Base-by-base conservation (phyloP, 768 basidiomycete species). In the Macrolepiota dolichaula region DNA sequence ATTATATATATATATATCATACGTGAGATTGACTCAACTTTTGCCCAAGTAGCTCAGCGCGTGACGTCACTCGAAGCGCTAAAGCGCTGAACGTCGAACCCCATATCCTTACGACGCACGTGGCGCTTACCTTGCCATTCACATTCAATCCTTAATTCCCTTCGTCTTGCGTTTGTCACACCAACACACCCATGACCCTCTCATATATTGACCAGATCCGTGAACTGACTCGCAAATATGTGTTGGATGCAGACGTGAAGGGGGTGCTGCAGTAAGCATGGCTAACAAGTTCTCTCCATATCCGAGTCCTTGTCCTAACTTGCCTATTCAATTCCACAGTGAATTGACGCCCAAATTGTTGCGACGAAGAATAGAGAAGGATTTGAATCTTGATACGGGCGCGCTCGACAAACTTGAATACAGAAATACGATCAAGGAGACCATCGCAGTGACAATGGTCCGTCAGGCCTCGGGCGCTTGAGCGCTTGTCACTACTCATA, bases 291-390 rank as follows among this genome's bases (percentile, higher is more conserved):
- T 12, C 47, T 24, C 47, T 24, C 25, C 9, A 24, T 27, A 1
- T 22, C 47, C 22, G 47, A 49, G 22, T 17, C 1, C 7, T 24
- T 17, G 10, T 1, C 9, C 25, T 49, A 24, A 49, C 19, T 2
- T 15, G 24, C 22, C 22, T 12, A 12, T 6, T 9, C 47, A 49
- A 12, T 12, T 9, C 22, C 47, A 50, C 63, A 85, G 83, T 38
- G 56, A 67, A 6, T 65, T 81, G 24, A 87, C 86, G 1, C 76
- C 76, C 15, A 80, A 81, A 24, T 73, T 79, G 12, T 75, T 88
- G 25, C 81, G 87, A 12, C 69, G 73, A 58, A 66, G 75, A n/a
- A 55, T 88, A 1, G 87, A 87, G 70, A 65, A 72, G 25, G 64
- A 74, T 24, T 74, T 86, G 47, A 60, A 65, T 3, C 69, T 89